Percentiles rank a stretch among this genome's conserved stretches.
Conservation (phyloP, 75 land plant species). For the Larix kaempferi region DNA sequence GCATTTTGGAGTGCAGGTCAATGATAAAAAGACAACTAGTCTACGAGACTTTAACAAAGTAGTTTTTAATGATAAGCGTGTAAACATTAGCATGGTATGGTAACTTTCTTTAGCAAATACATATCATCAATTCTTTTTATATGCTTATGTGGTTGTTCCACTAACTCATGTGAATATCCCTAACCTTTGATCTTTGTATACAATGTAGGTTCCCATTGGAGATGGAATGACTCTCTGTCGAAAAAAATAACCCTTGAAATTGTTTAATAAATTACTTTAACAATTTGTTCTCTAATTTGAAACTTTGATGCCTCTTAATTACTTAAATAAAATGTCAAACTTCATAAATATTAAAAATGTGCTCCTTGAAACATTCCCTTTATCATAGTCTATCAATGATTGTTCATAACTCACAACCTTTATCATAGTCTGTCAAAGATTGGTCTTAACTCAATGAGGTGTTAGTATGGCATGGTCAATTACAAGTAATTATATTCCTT, state of each 20-base stretch:
- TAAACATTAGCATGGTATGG: slow-evolving; percentile 69
- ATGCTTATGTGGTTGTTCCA: slow-evolving; percentile 3
- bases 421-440: too few relatives aligned
- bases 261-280: too few relatives aligned
- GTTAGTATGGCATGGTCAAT: too few relatives aligned
- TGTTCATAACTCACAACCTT: too few relatives aligned
- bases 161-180: not conserved
- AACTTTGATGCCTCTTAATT: too few relatives aligned
- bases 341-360: too few relatives aligned
- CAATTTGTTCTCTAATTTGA: too few relatives aligned
- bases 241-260: slow-evolving; percentile 23
- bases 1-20: slow-evolving; percentile 39
- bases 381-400: too few relatives aligned
- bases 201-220: slow-evolving; percentile 74
- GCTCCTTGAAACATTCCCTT: too few relatives aligned
- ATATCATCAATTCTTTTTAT: not conserved
- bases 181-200: not conserved
- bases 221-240: slow-evolving; percentile 94
- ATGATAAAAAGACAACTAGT: slow-evolving; percentile 56
- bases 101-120: not conserved
- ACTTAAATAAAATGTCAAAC: too few relatives aligned
- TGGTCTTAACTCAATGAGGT: too few relatives aligned
- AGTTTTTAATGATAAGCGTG: slow-evolving; percentile 54
- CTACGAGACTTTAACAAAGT: slow-evolving; percentile 71
- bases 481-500: too few relatives aligned